Conservation (phyloP, 179 eudicot species). For the Beta corolliflora region DNA sequence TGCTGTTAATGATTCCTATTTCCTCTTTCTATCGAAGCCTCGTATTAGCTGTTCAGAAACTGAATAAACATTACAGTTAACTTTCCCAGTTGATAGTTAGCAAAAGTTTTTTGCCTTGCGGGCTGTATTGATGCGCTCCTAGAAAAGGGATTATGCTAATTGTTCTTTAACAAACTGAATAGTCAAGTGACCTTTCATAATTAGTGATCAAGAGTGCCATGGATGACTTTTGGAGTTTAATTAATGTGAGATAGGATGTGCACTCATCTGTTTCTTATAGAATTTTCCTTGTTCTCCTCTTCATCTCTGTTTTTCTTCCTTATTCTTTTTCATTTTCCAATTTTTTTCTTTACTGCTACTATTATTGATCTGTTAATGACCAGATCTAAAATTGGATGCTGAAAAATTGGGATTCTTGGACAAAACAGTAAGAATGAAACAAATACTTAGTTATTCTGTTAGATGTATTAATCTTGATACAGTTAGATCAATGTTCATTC, state of each 20-base stretch:
- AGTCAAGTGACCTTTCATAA: slow-evolving; percentile 19
- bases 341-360: background rate
- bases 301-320: background rate
- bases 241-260: background rate
- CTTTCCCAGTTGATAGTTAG: background rate
- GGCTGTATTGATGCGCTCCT: background rate
- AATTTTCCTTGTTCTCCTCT: background rate
- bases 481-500: background rate
- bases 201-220: background rate
- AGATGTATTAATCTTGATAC: background rate
- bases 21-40: background rate
- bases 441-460: background rate
- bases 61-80: slow-evolving; percentile 9
- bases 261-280: background rate
- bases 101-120: background rate
- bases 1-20: slow-evolving; percentile 12
- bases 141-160: background rate
- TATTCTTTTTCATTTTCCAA: background rate
- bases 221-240: background rate
- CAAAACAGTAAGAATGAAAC: background rate
- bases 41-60: slow-evolving; percentile 9
- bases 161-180: slow-evolving; percentile 4
- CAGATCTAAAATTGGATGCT: background rate
- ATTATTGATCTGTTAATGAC: background rate
- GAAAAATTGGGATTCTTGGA: background rate